Conservation (phyloP, 306 rosid genomes). For the Vigna reflexopilosa region DNA sequence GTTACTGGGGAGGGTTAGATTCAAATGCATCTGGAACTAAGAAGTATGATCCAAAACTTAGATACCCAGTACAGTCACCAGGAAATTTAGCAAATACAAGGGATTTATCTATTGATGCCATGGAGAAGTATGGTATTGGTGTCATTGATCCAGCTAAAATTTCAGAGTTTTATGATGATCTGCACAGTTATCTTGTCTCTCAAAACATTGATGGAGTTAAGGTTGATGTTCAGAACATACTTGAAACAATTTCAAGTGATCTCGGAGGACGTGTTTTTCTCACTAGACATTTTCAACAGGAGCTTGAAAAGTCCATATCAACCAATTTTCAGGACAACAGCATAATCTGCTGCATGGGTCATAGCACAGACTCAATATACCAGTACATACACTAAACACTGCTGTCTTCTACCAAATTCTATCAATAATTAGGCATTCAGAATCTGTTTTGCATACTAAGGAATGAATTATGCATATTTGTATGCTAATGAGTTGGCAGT, state of each 20-base stretch:
- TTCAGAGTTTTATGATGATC: slow-evolving; percentile 34
- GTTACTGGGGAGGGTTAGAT: slow-evolving; percentile 38
- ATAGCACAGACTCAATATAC: slow-evolving; percentile 17
- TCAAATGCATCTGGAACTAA: slow-evolving; percentile 23
- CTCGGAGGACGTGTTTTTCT: slow-evolving; percentile 31
- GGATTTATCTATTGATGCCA: slow-evolving; percentile 31
- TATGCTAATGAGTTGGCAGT: background rate
- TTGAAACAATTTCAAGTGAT: slow-evolving; percentile 30
- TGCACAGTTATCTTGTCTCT: slow-evolving; percentile 39
- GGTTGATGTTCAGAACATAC: slow-evolving; percentile 41
- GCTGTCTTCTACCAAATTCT: background rate
- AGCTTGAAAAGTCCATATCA: slow-evolving; percentile 37
- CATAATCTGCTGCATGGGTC: slow-evolving; percentile 36
- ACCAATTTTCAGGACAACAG: slow-evolving; percentile 34
- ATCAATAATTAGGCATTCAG: background rate
- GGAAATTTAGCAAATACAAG: slow-evolving; percentile 35
- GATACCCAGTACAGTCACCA: slow-evolving; percentile 16
- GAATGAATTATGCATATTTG: background rate
- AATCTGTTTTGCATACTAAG: background rate
- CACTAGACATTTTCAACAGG: slow-evolving; percentile 36
- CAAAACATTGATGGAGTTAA: slow-evolving; percentile 35
- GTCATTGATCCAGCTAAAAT: slow-evolving; percentile 23
- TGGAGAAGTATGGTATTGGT: slow-evolving; percentile 33
- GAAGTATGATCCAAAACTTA: slow-evolving; percentile 25
- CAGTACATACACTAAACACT: slow-evolving; percentile 19